Evolutionary conservation across 805 yeast genomes (phyloP).

Genomic region (Nakazawaea molendinolei): DNA sequence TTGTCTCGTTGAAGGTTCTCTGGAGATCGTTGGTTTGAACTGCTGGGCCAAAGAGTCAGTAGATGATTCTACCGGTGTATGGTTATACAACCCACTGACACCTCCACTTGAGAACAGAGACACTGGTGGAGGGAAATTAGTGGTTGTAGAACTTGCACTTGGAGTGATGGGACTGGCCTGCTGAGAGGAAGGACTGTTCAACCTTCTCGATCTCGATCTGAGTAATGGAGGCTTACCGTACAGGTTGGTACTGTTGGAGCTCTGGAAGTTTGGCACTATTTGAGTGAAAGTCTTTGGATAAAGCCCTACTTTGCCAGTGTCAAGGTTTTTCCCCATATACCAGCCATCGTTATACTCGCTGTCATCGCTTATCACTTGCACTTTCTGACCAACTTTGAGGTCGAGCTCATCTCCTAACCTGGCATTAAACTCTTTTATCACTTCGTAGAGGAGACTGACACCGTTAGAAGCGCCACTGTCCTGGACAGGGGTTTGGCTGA

Average conservation of each 20-base stretch:
- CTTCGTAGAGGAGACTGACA: constrained; percentile 30
- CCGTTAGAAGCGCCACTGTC: constrained; percentile 10
- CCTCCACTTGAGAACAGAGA: too few species aligned
- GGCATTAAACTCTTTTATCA: constrained; percentile 81
- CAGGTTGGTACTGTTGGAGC: too few species aligned
- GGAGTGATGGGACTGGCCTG: constrained; percentile 12
- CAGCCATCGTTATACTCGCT: constrained; percentile 94
- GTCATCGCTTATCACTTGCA: constrained; percentile 89
- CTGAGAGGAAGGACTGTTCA: constrained; percentile 20
- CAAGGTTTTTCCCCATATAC: constrained; percentile 83
- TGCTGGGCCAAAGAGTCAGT: constrained; percentile 4
- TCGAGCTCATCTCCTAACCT: constrained; percentile 87
- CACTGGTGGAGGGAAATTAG: neutral
- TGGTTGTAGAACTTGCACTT: constrained; percentile 16
- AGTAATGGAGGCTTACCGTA: constrained; percentile 35
- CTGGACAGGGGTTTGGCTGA: neutral
- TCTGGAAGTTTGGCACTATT: constrained; percentile 19
- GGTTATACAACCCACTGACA: neutral
- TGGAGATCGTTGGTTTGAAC: constrained; percentile 1
- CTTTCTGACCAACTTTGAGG: constrained; percentile 72
- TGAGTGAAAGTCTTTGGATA: constrained; percentile 90
- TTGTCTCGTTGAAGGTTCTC: constrained; percentile 18
- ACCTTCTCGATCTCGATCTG: constrained; percentile 55
- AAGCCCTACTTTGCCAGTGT: constrained; percentile 72
- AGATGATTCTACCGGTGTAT: neutral